Base-by-base conservation (phyloP, 169 alveolate genomes). In the Plasmodium cynomolgi region DNA sequence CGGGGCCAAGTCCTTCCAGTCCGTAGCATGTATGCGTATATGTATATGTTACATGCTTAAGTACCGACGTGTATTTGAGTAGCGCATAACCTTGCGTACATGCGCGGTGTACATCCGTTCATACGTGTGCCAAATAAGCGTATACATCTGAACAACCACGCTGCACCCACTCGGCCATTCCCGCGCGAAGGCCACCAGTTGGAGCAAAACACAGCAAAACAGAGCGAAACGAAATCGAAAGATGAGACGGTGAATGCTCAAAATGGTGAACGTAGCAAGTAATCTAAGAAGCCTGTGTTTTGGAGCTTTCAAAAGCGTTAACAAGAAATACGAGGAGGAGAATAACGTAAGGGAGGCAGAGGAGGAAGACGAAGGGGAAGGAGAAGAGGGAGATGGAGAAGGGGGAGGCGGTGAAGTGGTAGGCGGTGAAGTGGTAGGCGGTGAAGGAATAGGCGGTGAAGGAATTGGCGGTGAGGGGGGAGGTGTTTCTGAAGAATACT, bases 251-350 rank as follows among this genome's bases (percentile, higher is more conserved):
- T 80, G 47, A 37, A 80, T 37, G 23, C 75, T 17, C 33, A 85
- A 72, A 39, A 85, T 85, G 93, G 23, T 85, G 68, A 85, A 85
- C 54, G 39, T 62, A 74, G n/a, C 93, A 85, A 75, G 74, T 37
- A 54, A 73, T 13, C 5, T 85, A 17, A 85, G 77, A 37, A 50
- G 58, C 54, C 33, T 85, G 37, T 85, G 93, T 54, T 73, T 85
- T 50, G 58, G 80, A 33, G 39, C 34, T 29, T n/a, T 47, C 39
- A 75, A 74, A 8, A 29, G 58, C 26, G 2, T 33, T 23, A 62
- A 88, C 37, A 80, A 58, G 50, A 88, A 80, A n/a, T 39, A 11
- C 71, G 62, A 74, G 26, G 83, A 68, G 44, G 88, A 44, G 20
- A 75, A 44, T 6, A 17, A 50, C 26, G 33, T 68, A 1, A 20